Conservation (phyloP, 2,329 filamentous ascomycete species). For the Cladobotryum protrusum region DNA sequence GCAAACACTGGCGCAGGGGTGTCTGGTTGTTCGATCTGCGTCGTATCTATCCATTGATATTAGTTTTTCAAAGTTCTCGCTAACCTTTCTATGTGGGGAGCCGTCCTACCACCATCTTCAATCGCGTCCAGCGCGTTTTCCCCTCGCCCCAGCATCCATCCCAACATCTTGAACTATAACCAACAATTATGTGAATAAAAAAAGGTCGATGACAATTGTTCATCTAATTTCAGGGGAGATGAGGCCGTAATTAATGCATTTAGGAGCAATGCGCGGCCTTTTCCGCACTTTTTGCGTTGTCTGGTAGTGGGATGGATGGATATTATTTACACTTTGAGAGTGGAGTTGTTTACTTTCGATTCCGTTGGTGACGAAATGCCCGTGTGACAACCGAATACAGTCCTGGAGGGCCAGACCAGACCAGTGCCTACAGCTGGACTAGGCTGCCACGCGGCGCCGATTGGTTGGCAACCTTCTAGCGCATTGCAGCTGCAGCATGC, state of each 20-base stretch:
- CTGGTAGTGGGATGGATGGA: neutral
- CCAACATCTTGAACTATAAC: slow-evolving; percentile 42
- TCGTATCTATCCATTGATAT: slow-evolving; percentile 27
- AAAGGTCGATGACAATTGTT: neutral
- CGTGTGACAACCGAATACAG: too few species aligned
- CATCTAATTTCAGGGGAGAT: neutral
- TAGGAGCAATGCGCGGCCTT: neutral
- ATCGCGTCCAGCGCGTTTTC: slow-evolving; percentile 31
- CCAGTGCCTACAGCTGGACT: slow-evolving; percentile 8
- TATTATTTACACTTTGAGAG: neutral
- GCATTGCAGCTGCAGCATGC: neutral
- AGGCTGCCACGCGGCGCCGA: neutral
- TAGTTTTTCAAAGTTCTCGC: neutral
- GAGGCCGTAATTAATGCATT: neutral
- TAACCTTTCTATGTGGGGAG: neutral
- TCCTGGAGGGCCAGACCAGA: too few species aligned
- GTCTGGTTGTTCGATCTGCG: slow-evolving; percentile 52
- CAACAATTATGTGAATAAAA: neutral
- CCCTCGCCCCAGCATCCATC: slow-evolving; percentile 50
- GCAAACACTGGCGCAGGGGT: slow-evolving; percentile 63
- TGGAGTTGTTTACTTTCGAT: slow-evolving; percentile 9
- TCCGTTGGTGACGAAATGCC: slow-evolving; percentile 10
- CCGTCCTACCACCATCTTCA: slow-evolving; percentile 24
- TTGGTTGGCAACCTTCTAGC: slow-evolving; percentile 1
- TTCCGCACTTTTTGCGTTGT: neutral